Percentiles rank a stretch among this genome's conserved stretches.
Conservation (phyloP, 164 flowering plant species). For the Brasenia schreberi region DNA sequence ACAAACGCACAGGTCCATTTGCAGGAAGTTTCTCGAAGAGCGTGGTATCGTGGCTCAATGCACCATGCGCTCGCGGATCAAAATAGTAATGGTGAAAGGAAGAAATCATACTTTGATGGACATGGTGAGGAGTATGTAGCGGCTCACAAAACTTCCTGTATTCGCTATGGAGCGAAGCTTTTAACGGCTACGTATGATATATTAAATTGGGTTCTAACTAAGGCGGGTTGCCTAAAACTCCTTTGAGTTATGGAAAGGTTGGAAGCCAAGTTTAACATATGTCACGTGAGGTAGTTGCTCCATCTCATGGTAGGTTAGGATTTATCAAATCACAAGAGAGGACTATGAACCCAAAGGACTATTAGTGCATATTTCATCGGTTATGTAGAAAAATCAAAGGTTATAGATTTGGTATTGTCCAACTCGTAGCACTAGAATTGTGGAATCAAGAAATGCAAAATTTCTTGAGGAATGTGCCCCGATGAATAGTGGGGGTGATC, state of each 20-base stretch:
- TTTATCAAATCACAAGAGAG: background rate
- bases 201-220: background rate
- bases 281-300: background rate
- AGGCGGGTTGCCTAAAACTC: background rate
- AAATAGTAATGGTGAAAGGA: constrained; percentile 12
- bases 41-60: constrained; percentile 7
- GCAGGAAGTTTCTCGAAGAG: constrained; percentile 18
- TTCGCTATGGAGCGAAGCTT: background rate
- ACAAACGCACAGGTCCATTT: constrained; percentile 5
- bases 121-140: constrained; percentile 8
- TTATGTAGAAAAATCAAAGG: constrained; percentile 2
- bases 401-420: constrained; percentile 3
- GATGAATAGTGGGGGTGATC: constrained; percentile 1
- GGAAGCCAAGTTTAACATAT: background rate
- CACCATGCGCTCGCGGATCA: constrained; percentile 12
- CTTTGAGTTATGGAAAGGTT: background rate
- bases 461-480: constrained; percentile 1
- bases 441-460: background rate
- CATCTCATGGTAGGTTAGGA: background rate
- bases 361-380: background rate
- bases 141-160: constrained; percentile 4
- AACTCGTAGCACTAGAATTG: background rate
- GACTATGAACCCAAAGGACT: constrained; percentile 1
- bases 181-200: background rate
- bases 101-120: constrained; percentile 6